Evolutionary conservation across 148 eudicot species (phyloP), one percentile per base, ranked within the genome.

Genomic region (Limonium bicolor): DNA sequence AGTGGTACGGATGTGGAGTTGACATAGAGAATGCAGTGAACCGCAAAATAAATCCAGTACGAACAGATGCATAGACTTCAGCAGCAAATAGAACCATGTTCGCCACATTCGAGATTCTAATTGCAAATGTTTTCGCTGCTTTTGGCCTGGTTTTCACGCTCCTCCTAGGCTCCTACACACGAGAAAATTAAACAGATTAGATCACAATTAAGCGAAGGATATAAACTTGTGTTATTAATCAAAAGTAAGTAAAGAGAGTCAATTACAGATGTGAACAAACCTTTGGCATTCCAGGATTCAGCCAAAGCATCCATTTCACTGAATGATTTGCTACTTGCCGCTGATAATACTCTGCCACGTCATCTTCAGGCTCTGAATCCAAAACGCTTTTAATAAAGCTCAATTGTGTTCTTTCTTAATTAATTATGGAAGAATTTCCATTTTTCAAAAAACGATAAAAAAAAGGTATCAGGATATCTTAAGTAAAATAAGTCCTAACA

Each of bases 231-330:
- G 27, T 8, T 30, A 41, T 17, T 8, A 21, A 21, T 7, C 6
- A 22, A 24, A 7, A 34, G 17, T 1, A 51, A 33, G 18, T 3
- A 26, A 36, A 6, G 24, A 6, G 26, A n/a, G 26, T 20, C 18
- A 36, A 11, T 12, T n/a, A 36, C 12, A 28, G 13, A 39, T 27
- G 38, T 9, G 17, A 20, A 32, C 25, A n/a, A n/a, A n/a, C n/a
- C n/a, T n/a, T n/a, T n/a, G n/a, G n/a, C n/a, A n/a, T n/a, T n/a
- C n/a, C n/a, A n/a, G n/a, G n/a, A n/a, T n/a, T n/a, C n/a, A n/a
- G n/a, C n/a, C n/a, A n/a, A n/a, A n/a, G n/a, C n/a, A 59, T 81
- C 92, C 92, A 81, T 81, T 59, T 81, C 76, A 63, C 59, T 77
- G 35, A 81, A 81, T 8, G 81, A 81, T 67, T 68, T 59, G 73